Evolutionary conservation across 306 rosid genomes (phyloP), one percentile per base, ranked within the genome.

Genomic region (Castanea mollissima): DNA sequence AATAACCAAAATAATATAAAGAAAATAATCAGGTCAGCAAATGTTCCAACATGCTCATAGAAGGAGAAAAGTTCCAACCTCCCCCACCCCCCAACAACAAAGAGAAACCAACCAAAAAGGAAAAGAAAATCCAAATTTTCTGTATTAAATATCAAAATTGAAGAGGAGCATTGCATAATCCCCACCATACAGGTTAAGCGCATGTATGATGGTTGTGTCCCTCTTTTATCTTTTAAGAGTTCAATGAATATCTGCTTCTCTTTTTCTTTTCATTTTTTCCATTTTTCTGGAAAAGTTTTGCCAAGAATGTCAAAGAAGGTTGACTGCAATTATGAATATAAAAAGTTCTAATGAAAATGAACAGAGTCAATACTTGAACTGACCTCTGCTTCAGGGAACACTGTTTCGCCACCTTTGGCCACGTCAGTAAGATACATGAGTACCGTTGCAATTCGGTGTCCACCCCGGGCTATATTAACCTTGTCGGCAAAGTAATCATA

Each of bases 331-430:
- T 69, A 13, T 35, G 11, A 77, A 23, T 27, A 82, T 29, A 29
- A 77, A 9, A 73, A 59, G 23, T 49, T 75, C 46, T 58, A 49
- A 35, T 25, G 58, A 56, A 76, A 72, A 71, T 51, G 29, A 63
- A 68, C 32, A n/a, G 35, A 78, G 55, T 23, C 75, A 77, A 51
- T 23, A 71, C 57, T 59, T 69, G 19, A 73, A 86, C 97, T 74
- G 78, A 96, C 99, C 99, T 91, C 94, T 0, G 96, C 99, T 20
- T 29, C 15, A 75, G 99, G 99, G 83, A 96, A 96, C 80, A 96
- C 97, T 1, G 99, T 96, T 88, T 96, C 99, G 74, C 99, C 99
- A n/a, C 99, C 99, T 82, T 76, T 88, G 79, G 83, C 58, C 74
- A 93, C 98, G 78, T 93, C 76, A 34, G 87, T 83, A 67, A 96